phyloP scores from a whole-genome alignment of 257 asterid genomes.

The Asclepias syriaca region DNA sequence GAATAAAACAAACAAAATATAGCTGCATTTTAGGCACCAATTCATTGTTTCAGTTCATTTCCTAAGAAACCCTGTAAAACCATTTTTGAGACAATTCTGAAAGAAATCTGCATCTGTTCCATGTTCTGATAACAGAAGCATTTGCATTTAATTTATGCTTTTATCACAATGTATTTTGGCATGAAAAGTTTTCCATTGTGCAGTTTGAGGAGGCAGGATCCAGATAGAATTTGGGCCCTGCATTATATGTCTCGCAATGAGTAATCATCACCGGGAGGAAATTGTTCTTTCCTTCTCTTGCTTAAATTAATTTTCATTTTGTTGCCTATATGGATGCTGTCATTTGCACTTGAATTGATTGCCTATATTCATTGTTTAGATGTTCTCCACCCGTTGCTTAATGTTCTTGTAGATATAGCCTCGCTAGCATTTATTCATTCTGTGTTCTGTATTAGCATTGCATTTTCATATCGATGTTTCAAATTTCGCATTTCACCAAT shows the following conservation, averaged over 20 bases:
- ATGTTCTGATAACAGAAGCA: background rate
- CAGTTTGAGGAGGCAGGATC: constrained; percentile 36
- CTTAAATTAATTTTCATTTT: constrained; percentile 14
- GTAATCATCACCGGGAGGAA: constrained; percentile 27
- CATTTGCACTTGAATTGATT: background rate
- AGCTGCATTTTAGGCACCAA: no score
- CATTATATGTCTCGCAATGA: constrained; percentile 33
- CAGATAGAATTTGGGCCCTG: constrained; percentile 35
- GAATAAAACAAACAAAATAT: background rate
- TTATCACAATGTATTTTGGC: constrained; percentile 24
- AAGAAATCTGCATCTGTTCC: background rate
- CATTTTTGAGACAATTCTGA: background rate
- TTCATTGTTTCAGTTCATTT: background rate
- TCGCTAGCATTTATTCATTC: background rate
- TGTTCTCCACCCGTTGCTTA: background rate
- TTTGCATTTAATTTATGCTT: constrained; percentile 19
- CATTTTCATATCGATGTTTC: background rate
- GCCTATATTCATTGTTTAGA: background rate
- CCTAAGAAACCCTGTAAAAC: background rate
- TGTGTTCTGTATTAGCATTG: background rate
- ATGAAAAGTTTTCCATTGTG: constrained; percentile 36
- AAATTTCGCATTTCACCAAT: background rate
- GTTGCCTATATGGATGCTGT: background rate
- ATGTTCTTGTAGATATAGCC: background rate
- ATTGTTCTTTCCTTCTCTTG: constrained; percentile 25